phyloP scores from a whole-genome alignment of 1,284 basidiomycete species.

The Microstroma glucosiphilum region DNA sequence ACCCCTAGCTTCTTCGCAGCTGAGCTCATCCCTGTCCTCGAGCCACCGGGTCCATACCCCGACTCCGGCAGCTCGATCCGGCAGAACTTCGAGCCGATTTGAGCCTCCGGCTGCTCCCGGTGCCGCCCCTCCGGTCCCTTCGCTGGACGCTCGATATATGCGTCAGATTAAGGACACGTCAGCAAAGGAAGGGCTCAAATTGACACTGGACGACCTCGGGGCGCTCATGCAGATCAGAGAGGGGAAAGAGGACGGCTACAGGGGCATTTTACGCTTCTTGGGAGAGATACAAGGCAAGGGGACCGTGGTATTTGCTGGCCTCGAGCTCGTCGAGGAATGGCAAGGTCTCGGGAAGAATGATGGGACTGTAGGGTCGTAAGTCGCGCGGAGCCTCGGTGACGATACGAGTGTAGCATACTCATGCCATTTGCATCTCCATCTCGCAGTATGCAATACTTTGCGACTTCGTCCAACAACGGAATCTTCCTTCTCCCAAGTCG shows the following conservation, averaged over 20 bases:
- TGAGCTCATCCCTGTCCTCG: background rate
- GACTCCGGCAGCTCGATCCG: background rate
- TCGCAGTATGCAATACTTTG: constrained; percentile 71
- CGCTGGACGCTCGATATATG: background rate
- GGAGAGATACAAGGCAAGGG: constrained; percentile 36
- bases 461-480: constrained; percentile 75
- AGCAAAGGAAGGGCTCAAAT: background rate
- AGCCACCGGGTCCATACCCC: background rate
- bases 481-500: constrained; percentile 81
- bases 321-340: constrained; percentile 43
- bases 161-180: background rate
- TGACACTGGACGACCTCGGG: constrained; percentile 36
- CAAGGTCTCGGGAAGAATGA: constrained; percentile 91
- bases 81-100: background rate
- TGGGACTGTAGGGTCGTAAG: constrained; percentile 80
- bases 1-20: background rate
- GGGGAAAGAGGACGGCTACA: constrained; percentile 6
- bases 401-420: background rate
- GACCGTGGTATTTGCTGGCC: constrained; percentile 40
- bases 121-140: background rate
- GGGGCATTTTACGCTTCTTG: constrained; percentile 43
- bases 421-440: background rate
- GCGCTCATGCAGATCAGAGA: constrained; percentile 26
- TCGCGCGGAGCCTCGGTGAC: constrained; percentile 8
- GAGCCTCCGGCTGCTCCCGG: background rate